Conservation (phyloP, 371 early-diverging fungal genomes). For the Phascolomyces articulosus region DNA sequence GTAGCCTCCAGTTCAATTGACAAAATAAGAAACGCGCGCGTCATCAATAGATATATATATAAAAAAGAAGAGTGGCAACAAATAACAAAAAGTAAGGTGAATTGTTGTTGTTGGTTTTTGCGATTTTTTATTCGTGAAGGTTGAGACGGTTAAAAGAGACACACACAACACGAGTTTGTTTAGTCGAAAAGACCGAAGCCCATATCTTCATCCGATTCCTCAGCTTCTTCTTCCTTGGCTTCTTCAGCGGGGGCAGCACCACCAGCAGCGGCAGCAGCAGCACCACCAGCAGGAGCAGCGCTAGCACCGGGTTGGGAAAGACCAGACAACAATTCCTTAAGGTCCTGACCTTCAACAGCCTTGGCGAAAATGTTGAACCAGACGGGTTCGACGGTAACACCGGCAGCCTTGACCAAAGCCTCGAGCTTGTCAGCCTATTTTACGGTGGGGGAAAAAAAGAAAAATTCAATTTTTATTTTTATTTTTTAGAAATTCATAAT, state of each 20-base stretch:
- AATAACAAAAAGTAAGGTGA: too few species aligned
- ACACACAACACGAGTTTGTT: constrained; percentile 21
- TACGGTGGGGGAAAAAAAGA: too few species aligned
- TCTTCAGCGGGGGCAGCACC: constrained; percentile 61
- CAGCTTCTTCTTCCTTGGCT: constrained; percentile 78
- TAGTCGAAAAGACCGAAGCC: constrained; percentile 94
- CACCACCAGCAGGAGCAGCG: constrained; percentile 60
- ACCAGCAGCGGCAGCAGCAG: constrained; percentile 55
- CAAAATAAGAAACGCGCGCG: too few species aligned
- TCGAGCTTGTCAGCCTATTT: constrained; percentile 96
- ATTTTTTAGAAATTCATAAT: neutral
- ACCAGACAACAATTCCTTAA: constrained; percentile 89
- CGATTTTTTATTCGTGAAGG: too few species aligned
- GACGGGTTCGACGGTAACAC: constrained; percentile 93
- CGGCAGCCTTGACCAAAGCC: constrained; percentile 91
- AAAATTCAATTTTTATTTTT: neutral
- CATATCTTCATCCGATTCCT: constrained; percentile 86
- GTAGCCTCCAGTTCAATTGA: too few species aligned
- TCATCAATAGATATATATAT: too few species aligned
- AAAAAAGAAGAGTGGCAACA: too few species aligned
- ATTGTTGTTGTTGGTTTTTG: too few species aligned
- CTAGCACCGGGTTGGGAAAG: constrained; percentile 70
- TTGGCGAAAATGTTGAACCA: constrained; percentile 97
- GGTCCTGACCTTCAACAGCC: constrained; percentile 95
- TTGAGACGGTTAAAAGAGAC: too few species aligned